These are phyloP conservation scores for Euphorbia peplus DNA, from an alignment of 345 rosid genomes.

Conservation along the genomic window DNA sequence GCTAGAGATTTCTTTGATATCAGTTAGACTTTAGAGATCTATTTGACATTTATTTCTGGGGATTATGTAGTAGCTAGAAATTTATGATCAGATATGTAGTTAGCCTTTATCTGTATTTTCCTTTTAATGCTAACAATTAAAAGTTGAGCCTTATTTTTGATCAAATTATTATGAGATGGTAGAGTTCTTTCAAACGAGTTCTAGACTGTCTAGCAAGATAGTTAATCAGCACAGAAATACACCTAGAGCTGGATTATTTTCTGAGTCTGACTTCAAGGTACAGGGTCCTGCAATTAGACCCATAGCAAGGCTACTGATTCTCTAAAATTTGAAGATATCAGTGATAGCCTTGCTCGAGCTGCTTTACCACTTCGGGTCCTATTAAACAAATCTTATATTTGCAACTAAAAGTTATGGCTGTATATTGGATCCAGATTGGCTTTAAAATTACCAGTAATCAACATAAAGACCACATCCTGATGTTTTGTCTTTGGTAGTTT, in stretches of 20 bases:
- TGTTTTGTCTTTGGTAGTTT: too few species aligned
- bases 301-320: too few species aligned
- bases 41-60: neutral
- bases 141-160: neutral
- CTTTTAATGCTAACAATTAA: neutral
- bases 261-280: too few species aligned
- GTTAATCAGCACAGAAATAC: neutral
- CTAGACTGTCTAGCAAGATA: neutral
- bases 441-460: too few species aligned
- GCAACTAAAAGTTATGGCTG: too few species aligned
- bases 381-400: too few species aligned
- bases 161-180: neutral
- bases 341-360: too few species aligned
- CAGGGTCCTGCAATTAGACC: too few species aligned
- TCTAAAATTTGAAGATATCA: too few species aligned
- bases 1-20: neutral
- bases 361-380: too few species aligned
- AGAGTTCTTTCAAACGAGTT: neutral
- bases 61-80: neutral
- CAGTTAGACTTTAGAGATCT: neutral
- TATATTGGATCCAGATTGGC: too few species aligned
- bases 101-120: neutral
- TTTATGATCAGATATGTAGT: neutral
- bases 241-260: neutral
- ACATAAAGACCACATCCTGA: too few species aligned